Evolutionary conservation across 768 basidiomycete genomes (phyloP).

Genomic region (Russula earlei): DNA sequence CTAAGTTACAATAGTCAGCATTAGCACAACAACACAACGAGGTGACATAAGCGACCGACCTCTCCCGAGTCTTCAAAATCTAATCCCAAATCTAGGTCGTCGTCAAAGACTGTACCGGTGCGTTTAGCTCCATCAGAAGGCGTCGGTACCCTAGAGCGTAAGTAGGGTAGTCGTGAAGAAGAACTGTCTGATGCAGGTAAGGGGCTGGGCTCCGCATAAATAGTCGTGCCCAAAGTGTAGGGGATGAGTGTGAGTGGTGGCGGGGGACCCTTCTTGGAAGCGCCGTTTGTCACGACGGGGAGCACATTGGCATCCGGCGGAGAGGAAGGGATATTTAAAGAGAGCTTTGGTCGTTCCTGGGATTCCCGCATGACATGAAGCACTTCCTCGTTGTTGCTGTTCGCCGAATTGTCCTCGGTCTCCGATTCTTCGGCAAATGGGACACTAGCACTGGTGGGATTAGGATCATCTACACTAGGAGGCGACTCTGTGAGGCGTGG

Average conservation of each 20-base stretch:
- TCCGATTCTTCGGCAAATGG: slow-evolving; percentile 24
- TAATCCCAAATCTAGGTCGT: slow-evolving; percentile 38
- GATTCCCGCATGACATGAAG: slow-evolving; percentile 22
- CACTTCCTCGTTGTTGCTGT: slow-evolving; percentile 35
- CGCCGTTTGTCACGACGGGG: slow-evolving; percentile 17
- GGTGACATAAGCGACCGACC: slow-evolving; percentile 17
- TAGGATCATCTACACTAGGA: slow-evolving; percentile 24
- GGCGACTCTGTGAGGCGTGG: slow-evolving; percentile 16
- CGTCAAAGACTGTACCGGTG: slow-evolving; percentile 38
- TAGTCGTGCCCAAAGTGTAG: slow-evolving; percentile 24
- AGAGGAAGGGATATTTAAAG: slow-evolving; percentile 36
- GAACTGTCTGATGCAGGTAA: slow-evolving; percentile 29
- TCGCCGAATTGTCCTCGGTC: slow-evolving; percentile 29
- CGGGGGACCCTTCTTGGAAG: slow-evolving; percentile 38
- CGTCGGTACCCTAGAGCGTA: slow-evolving; percentile 26
- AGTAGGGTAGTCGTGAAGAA: too few species aligned
- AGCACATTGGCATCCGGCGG: slow-evolving; percentile 26
- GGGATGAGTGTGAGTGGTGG: slow-evolving; percentile 40
- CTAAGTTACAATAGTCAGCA: slow-evolving; percentile 29
- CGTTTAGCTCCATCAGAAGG: slow-evolving; percentile 32
- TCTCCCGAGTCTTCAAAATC: slow-evolving; percentile 34
- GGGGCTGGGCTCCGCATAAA: slow-evolving; percentile 29
- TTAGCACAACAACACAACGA: not conserved
- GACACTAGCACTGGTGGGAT: slow-evolving; percentile 36
- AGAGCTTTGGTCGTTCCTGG: slow-evolving; percentile 25